A percentile compares a stretch with the other conserved stretches of the same genome.
Evolutionary conservation across 208 protist species (phyloP).

Genomic region (Novymonas esmeraldas): DNA sequence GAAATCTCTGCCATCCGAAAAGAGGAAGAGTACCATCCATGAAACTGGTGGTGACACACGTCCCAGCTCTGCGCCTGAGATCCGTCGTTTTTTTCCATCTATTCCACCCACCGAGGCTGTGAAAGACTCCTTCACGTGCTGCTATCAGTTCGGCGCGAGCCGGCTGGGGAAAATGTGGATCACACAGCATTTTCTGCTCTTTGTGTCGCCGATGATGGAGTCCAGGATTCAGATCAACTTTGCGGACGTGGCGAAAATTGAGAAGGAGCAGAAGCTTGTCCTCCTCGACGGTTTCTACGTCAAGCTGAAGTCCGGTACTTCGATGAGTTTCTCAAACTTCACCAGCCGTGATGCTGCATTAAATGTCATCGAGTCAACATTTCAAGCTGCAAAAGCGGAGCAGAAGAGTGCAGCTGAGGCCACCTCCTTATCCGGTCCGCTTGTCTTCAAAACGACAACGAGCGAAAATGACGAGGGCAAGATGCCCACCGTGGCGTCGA

Average conservation of each 20-base stretch:
- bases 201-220: constrained; percentile 57
- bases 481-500: constrained; percentile 43
- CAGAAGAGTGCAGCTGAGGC: constrained; percentile 2
- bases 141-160: constrained; percentile 52
- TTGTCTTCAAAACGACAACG: constrained; percentile 46
- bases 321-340: constrained; percentile 59
- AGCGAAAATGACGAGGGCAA: constrained; percentile 42
- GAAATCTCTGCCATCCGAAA: neutral
- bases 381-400: constrained; percentile 15
- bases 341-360: constrained; percentile 52
- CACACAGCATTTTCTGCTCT: constrained; percentile 54
- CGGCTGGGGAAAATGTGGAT: constrained; percentile 60
- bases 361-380: constrained; percentile 49
- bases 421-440: constrained; percentile 3
- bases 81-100: constrained; percentile 40
- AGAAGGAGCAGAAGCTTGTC: constrained; percentile 64
- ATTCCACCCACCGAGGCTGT: constrained; percentile 42
- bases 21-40: constrained; percentile 1
- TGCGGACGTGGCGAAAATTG: constrained; percentile 40
- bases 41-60: neutral
- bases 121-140: constrained; percentile 55
- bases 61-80: constrained; percentile 5
- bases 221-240: constrained; percentile 46
- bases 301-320: constrained; percentile 30
- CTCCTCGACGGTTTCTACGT: constrained; percentile 60